These are phyloP conservation scores for Hymenoscyphus albidus DNA, from an alignment of 2,329 filamentous ascomycete genomes.

Conservation along the genomic window DNA sequence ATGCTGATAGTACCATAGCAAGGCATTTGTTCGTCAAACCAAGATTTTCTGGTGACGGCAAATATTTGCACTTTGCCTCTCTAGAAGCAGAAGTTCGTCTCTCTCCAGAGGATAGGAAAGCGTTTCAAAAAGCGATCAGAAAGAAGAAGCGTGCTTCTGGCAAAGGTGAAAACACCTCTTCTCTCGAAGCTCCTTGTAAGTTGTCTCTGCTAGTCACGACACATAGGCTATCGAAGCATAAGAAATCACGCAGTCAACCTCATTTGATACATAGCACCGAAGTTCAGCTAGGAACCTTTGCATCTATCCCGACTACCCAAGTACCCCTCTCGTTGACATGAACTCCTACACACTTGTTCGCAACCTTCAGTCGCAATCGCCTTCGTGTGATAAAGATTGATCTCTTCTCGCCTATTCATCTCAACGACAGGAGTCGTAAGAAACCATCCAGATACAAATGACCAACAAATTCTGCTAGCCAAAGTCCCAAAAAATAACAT, in stretches of 20 bases:
- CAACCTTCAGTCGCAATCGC: conserved; percentile 1
- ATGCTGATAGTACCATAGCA: not conserved
- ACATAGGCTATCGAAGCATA: not conserved
- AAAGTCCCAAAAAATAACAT: not conserved
- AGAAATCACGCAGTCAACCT: conserved; percentile 1
- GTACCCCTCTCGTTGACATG: conserved; percentile 1
- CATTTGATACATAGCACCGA: not conserved
- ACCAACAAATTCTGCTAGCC: not conserved
- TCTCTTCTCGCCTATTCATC: not conserved
- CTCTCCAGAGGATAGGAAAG: not conserved
- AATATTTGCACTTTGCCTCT: conserved; percentile 1
- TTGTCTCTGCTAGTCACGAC: conserved; percentile 4
- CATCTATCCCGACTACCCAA: not conserved
- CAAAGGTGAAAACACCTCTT: not conserved
- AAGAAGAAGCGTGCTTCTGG: not conserved
- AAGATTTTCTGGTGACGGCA: not conserved
- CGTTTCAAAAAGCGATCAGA: not conserved
- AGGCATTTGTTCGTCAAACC: conserved; percentile 1
- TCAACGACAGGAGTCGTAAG: not conserved
- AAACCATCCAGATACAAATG: not conserved
- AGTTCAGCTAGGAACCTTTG: not conserved
- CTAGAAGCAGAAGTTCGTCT: not conserved
- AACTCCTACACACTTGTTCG: not conserved
- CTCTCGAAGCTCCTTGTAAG: not conserved
- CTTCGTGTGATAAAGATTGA: conserved; percentile 1